Evolutionary conservation across 1,284 basidiomycete genomes (phyloP).

Genomic region (Gymnopus androsaceus): DNA sequence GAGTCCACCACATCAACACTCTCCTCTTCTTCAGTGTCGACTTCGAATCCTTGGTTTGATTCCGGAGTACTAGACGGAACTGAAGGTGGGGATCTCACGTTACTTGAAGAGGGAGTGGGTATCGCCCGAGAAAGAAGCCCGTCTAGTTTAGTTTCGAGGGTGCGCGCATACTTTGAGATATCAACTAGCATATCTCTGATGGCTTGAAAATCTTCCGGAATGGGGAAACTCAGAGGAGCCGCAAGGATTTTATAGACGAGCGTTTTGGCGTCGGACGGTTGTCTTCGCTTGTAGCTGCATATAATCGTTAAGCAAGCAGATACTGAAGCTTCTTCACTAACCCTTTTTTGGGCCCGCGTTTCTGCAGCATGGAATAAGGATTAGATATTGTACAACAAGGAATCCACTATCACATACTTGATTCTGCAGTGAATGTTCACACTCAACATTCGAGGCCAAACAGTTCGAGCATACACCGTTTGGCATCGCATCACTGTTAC

Average conservation of each 20-base stretch:
- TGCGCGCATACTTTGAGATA: conserved; percentile 16
- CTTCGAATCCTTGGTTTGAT: background rate
- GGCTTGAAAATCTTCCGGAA: conserved; percentile 20
- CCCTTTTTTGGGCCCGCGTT: conserved; percentile 14
- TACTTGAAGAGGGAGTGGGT: background rate
- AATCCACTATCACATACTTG: background rate
- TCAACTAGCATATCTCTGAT: conserved; percentile 16
- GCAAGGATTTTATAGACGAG: conserved; percentile 10
- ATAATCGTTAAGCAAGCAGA: background rate
- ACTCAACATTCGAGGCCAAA: conserved; percentile 7
- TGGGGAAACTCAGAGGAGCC: background rate
- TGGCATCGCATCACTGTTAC: background rate
- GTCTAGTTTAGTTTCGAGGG: conserved; percentile 15
- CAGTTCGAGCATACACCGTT: conserved; percentile 10
- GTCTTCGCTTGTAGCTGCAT: background rate
- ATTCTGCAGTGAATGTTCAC: conserved; percentile 10
- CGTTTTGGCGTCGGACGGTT: conserved; percentile 1
- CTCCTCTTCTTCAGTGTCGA: conserved; percentile 12
- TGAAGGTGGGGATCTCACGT: background rate
- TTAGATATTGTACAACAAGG: background rate
- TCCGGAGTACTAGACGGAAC: background rate
- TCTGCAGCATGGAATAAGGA: background rate
- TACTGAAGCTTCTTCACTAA: background rate
- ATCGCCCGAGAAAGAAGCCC: background rate
- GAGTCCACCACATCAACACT: conserved; percentile 19